A percentile compares a stretch with the other conserved stretches of the same genome.
Evolutionary conservation across 2,329 filamentous ascomycete species (phyloP).

Genomic region (Penicillium digitatum): DNA sequence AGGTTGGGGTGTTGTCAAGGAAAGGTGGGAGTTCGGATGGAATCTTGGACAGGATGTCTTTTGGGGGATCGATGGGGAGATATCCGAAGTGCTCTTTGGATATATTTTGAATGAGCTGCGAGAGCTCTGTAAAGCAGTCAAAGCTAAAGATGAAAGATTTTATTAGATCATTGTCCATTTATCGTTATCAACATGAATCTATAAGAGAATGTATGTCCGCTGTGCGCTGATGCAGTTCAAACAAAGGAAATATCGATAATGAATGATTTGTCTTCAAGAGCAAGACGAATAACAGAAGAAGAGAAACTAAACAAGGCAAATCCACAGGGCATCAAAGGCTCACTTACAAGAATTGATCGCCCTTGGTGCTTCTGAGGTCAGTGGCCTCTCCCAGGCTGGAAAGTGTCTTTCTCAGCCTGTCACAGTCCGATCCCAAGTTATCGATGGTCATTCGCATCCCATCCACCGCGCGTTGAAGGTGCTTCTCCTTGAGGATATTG

Average conservation of each 20-base stretch:
- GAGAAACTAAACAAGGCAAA: constrained; percentile 19
- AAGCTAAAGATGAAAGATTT: constrained; percentile 42
- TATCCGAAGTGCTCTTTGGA: constrained; percentile 52
- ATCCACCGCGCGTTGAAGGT: constrained; percentile 43
- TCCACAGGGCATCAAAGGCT: constrained; percentile 25
- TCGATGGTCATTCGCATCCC: constrained; percentile 48
- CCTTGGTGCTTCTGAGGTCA: constrained; percentile 48
- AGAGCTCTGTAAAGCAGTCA: constrained; percentile 51
- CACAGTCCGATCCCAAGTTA: constrained; percentile 50
- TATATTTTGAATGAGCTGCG: constrained; percentile 50
- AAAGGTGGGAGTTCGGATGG: constrained; percentile 53
- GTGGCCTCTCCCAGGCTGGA: constrained; percentile 51
- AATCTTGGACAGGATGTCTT: constrained; percentile 50
- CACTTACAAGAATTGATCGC: constrained; percentile 51
- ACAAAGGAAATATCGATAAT: constrained; percentile 15
- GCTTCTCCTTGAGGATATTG: constrained; percentile 45
- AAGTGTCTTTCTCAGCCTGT: constrained; percentile 49
- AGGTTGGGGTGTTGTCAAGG: constrained; percentile 50
- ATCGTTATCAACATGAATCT: constrained; percentile 32
- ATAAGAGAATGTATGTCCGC: constrained; percentile 14
- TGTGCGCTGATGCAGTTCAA: constrained; percentile 7
- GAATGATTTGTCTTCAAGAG: constrained; percentile 17
- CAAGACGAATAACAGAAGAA: constrained; percentile 20
- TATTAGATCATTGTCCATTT: constrained; percentile 45
- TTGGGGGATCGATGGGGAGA: constrained; percentile 49